Conservation (phyloP, 2,329 filamentous ascomycete species). For the Rugonectria rugulosa region DNA sequence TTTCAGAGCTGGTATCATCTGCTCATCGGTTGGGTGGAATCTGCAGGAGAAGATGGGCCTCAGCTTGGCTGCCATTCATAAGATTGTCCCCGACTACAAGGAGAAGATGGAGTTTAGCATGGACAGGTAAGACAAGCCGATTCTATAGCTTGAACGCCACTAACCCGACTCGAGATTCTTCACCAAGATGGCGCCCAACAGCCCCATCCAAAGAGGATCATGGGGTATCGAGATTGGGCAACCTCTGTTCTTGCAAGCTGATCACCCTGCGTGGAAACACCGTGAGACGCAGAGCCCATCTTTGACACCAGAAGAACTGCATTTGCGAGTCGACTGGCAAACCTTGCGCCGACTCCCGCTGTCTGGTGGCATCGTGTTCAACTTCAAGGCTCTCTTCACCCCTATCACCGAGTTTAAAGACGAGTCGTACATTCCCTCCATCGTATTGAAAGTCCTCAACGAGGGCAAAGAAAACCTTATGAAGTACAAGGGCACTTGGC, state of each 20-base stretch:
- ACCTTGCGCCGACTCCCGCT: conserved; percentile 81
- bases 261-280: conserved; percentile 68
- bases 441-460: conserved; percentile 72
- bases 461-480: conserved; percentile 68
- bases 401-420: conserved; percentile 72
- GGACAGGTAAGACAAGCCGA: conserved; percentile 66
- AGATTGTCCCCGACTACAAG: conserved; percentile 80
- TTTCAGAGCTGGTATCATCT: conserved; percentile 79
- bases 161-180: conserved; percentile 67
- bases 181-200: conserved; percentile 75
- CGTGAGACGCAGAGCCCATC: conserved; percentile 64
- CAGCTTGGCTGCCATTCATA: conserved; percentile 75
- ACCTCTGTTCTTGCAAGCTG: conserved; percentile 77
- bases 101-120: conserved; percentile 89
- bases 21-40: conserved; percentile 83
- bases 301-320: conserved; percentile 65
- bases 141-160: not conserved
- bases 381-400: conserved; percentile 88
- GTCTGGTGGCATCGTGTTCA: conserved; percentile 80
- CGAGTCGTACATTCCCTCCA: conserved; percentile 75
- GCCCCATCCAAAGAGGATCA: conserved; percentile 82
- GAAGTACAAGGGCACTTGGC: conserved; percentile 84
- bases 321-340: conserved; percentile 87
- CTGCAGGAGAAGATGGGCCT: conserved; percentile 76
- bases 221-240: conserved; percentile 83